Base-by-base conservation (phyloP, 192 early-diverging fungal species). In the Podila epigama region DNA sequence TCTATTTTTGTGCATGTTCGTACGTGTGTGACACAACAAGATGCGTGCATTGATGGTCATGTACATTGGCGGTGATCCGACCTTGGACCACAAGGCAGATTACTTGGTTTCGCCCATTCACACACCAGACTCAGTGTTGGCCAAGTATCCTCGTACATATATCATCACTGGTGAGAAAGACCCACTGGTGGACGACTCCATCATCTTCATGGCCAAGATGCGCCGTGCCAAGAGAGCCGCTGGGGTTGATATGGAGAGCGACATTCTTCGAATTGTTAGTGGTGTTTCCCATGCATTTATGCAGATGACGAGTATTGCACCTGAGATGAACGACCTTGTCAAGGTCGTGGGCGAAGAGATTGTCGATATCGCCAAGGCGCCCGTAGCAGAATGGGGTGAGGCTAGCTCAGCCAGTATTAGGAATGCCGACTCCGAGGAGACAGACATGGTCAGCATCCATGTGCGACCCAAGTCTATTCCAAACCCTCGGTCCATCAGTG, bases 121-220 rank as follows among this genome's bases (percentile, higher is more conserved):
- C 22, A 94, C 95, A 0, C 97, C 97, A 0, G 90, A 93, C 62
- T 85, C 90, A 50, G 69, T 99, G 16, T 70, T 99, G 42, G 93
- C 93, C 3, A 86, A 91, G 40, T 99, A 97, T 77, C 97, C 97
- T 20, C 92, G 92, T 27, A 92, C 92, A 0, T 96, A 93, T 72
- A 88, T 97, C 53, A 86, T 99, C 54, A 92, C 92, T 63, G 97
- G 97, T 41, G 96, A 97, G 66, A 97, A 96, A 69, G 97, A 99
- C 73, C 97, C 97, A 4, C 88, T 99, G 41, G 94, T 99, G 5
- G 97, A 99, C 80, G 97, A 99, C 80, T 96, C 96, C 4, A 91
- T 97, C 22, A 80, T 99, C 18, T 92, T 97, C 81, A 94, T 94
- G 9, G 93, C 89, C 10, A 89, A 94, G 13, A 80, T 99, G 20